These are phyloP conservation scores for Xylaria cubensis DNA, from an alignment of 495 filamentous ascomycete species.

Conservation along the genomic window DNA sequence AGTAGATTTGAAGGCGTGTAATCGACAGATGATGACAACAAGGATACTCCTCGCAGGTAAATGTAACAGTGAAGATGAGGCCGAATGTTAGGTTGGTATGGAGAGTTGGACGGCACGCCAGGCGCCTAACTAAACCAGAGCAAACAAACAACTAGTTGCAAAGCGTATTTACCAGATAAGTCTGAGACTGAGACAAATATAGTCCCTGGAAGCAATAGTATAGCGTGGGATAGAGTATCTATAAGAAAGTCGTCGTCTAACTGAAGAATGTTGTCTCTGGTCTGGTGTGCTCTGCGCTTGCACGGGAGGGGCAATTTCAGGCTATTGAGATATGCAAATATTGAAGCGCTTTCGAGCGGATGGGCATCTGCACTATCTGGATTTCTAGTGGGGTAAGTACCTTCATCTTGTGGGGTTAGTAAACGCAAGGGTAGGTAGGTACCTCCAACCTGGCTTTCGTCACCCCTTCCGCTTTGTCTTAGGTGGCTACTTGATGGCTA, in stretches of 20 bases:
- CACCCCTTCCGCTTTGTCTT: too few relatives aligned
- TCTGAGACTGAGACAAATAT: neutral
- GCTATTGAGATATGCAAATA: constrained; percentile 25
- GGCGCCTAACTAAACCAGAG: neutral
- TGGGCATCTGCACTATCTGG: neutral
- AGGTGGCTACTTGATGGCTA: too few relatives aligned
- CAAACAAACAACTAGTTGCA: neutral
- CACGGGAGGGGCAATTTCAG: constrained; percentile 23
- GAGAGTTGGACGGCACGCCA: neutral
- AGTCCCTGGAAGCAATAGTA: neutral
- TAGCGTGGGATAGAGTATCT: neutral
- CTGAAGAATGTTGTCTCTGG: neutral
- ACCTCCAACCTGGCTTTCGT: too few relatives aligned
- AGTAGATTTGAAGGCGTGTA: constrained; percentile 29
- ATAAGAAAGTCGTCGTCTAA: neutral
- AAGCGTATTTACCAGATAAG: neutral
- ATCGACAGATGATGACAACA: constrained; percentile 25
- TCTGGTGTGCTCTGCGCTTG: neutral
- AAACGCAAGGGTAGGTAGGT: too few relatives aligned
- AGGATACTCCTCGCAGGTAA: neutral
- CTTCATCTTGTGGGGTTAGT: neutral
- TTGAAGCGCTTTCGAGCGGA: neutral
- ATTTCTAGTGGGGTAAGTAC: neutral
- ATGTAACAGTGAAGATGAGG: neutral
- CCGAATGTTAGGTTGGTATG: neutral